A percentile compares a stretch with the other conserved stretches of the same genome.
Evolutionary conservation across 75 land plant genomes (phyloP).

Genomic region (Ceratopteris richardii): DNA sequence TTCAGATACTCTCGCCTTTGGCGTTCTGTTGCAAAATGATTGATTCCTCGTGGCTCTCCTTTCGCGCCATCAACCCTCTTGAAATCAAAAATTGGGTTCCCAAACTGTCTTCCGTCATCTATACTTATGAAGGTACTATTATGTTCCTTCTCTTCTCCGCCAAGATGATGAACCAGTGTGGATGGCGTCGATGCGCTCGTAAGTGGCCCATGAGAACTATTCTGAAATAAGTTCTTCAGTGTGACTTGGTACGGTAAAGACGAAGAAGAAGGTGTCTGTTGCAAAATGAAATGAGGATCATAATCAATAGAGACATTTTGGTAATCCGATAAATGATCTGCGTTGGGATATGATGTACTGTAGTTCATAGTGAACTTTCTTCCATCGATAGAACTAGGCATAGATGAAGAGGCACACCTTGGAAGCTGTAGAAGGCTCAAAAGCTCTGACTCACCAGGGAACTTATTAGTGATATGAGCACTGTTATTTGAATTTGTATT

Average conservation of each 20-base stretch:
- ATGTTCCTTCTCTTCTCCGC: not conserved
- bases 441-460: conserved; percentile 26
- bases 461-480: conserved; percentile 4
- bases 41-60: conserved; percentile 30
- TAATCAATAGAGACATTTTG: conserved; percentile 5
- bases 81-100: conserved; percentile 24
- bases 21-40: conserved; percentile 50
- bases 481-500: not conserved
- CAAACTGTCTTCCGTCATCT: conserved; percentile 13
- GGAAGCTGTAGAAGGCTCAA: conserved; percentile 38
- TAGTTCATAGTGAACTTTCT: too few species aligned
- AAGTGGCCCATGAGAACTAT: not conserved
- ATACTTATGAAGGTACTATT: not conserved
- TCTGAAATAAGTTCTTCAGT: not conserved
- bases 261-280: not conserved
- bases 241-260: not conserved
- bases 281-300: conserved; percentile 4
- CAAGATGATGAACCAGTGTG: not conserved
- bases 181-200: not conserved
- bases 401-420: conserved; percentile 6
- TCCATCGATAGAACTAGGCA: too few species aligned
- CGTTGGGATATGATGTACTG: too few species aligned
- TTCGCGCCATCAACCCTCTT: conserved; percentile 19
- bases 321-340: too few species aligned
- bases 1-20: conserved; percentile 50